Evolutionary conservation across 768 basidiomycete genomes (phyloP).

Genomic region (Calocybe gangraenosa): DNA sequence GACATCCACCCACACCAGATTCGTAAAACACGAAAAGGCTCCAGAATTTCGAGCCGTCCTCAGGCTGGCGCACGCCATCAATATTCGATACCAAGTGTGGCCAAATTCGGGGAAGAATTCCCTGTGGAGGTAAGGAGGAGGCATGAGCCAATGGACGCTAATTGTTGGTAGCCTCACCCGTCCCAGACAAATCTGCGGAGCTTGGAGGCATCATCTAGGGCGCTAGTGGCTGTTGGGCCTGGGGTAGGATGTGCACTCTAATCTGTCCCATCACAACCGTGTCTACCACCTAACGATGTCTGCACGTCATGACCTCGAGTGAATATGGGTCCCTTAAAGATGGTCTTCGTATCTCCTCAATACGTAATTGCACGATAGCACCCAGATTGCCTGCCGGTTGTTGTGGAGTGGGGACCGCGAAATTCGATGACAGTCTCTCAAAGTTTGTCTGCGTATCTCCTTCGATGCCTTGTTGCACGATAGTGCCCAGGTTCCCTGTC

Average conservation of each 20-base stretch:
- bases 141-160: neutral
- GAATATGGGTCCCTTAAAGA: constrained; percentile 33
- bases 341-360: constrained; percentile 34
- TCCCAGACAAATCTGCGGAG: constrained; percentile 31
- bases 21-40: constrained; percentile 6
- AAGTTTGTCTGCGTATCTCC: constrained; percentile 34
- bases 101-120: constrained; percentile 32
- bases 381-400: neutral
- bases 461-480: constrained; percentile 35
- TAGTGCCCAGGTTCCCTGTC: neutral
- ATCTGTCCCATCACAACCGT: constrained; percentile 44
- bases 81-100: constrained; percentile 39
- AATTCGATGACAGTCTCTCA: too few relatives aligned
- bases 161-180: constrained; percentile 25
- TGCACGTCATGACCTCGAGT: constrained; percentile 39
- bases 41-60: constrained; percentile 23
- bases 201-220: constrained; percentile 37
- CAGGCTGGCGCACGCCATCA: constrained; percentile 20
- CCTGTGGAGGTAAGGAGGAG: constrained; percentile 19
- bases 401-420: too few relatives aligned
- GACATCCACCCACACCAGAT: constrained; percentile 11
- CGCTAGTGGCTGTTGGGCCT: constrained; percentile 38
- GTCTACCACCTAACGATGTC: constrained; percentile 31
- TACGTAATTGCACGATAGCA: constrained; percentile 26
- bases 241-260: constrained; percentile 25